phyloP scores from a whole-genome alignment of 306 rosid genomes.

The Quercus wislizeni region DNA sequence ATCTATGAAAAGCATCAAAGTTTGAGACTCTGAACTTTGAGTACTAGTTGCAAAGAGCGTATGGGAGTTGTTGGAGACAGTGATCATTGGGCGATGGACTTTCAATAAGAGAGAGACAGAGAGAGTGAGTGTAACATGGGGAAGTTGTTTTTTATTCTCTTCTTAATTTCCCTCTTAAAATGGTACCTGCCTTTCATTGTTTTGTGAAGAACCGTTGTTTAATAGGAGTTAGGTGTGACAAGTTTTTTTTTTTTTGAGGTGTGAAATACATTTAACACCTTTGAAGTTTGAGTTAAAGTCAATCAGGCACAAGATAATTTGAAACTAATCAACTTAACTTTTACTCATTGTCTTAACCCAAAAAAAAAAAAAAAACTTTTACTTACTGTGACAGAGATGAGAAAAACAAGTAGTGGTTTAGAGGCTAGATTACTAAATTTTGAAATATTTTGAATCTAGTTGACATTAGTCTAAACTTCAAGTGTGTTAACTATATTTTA shows the following conservation, averaged over 20 bases:
- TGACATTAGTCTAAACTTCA: too few relatives aligned
- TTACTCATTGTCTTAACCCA: too few relatives aligned
- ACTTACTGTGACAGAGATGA: rapidly evolving
- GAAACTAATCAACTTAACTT: too few relatives aligned
- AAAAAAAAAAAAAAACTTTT: too few relatives aligned
- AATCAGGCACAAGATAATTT: too few relatives aligned
- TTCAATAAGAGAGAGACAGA: slow-evolving; percentile 9
- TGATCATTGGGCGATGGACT: background rate
- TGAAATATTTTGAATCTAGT: too few relatives aligned
- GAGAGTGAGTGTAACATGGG: background rate
- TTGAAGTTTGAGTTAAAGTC: too few relatives aligned
- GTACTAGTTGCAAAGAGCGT: background rate
- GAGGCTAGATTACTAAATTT: too few relatives aligned
- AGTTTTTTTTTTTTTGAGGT: background rate
- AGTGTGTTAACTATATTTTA: too few relatives aligned
- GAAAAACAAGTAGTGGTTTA: too few relatives aligned
- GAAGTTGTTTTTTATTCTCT: background rate
- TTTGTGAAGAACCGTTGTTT: background rate
- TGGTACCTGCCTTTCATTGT: background rate
- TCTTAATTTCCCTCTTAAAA: background rate
- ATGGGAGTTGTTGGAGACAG: background rate
- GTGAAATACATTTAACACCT: too few relatives aligned
- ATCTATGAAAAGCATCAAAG: background rate
- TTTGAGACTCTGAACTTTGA: background rate
- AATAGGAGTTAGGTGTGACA: background rate